These are phyloP conservation scores for Saccharomycopsis babjevae DNA, from an alignment of 805 yeast genomes.

Conservation along the genomic window DNA sequence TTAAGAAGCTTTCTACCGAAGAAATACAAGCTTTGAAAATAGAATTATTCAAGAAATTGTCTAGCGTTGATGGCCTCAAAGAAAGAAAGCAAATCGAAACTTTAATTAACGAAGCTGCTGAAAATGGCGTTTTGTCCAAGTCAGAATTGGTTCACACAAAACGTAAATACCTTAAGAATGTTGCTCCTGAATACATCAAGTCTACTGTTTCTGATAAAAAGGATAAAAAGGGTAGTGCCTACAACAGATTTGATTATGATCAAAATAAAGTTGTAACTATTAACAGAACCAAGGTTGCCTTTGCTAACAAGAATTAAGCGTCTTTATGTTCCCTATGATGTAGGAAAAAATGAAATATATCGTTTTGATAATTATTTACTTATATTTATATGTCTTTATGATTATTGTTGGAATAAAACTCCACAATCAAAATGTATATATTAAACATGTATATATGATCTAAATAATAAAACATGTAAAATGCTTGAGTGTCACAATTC, in stretches of 20 bases:
- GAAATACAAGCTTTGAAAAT: conserved; percentile 23
- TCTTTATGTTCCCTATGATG: background rate
- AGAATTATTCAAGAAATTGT: conserved; percentile 24
- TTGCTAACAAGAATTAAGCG: conserved; percentile 17
- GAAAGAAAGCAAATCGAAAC: conserved; percentile 28
- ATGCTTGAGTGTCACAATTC: background rate
- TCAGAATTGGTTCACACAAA: conserved; percentile 31
- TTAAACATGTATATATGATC: background rate
- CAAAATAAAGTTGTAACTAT: conserved; percentile 42
- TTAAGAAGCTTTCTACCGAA: conserved; percentile 28
- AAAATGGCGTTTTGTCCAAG: conserved; percentile 25
- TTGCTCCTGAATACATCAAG: conserved; percentile 38
- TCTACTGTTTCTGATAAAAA: conserved; percentile 26
- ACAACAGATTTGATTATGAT: conserved; percentile 50
- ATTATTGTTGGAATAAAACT: background rate
- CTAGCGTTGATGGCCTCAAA: conserved; percentile 29
- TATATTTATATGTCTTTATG: background rate
- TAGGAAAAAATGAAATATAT: background rate
- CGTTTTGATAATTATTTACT: background rate
- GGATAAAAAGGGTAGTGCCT: conserved; percentile 34
- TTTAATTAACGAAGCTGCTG: conserved; percentile 26
- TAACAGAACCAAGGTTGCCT: conserved; percentile 45
- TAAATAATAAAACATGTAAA: background rate
- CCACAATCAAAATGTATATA: background rate
- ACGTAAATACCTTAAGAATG: conserved; percentile 43